Base-by-base conservation (phyloP, 257 asterid genomes). In the Penstemon eatonii region DNA sequence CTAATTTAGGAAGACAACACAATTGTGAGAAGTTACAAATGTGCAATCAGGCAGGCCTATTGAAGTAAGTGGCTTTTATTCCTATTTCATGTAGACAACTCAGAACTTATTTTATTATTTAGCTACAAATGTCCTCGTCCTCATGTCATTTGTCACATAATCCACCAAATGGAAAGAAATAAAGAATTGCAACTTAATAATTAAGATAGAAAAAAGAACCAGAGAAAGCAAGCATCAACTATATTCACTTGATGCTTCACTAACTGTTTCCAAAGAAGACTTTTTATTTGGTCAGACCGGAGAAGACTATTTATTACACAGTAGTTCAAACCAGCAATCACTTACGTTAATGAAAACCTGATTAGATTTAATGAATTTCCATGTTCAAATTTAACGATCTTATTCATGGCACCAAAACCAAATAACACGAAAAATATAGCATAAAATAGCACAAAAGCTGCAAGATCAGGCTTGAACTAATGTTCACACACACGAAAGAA, bases 381-480 rank as follows among this genome's bases (percentile, higher is more conserved):
- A 56, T 38, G 19, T 65, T 60, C 66, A 9, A 36, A 36, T 38
- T 42, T 6, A 36, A 71, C 36, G 56, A 36, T 13, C 70, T 43
- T 13, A 33, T 40, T 55, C 57, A 56, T 43, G 61, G 53, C 41
- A 46, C 52, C 60, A 10, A 41, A 59, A 33, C 39, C 47, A 11
- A 57, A 25, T 44, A 11, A 47, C 42, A 41, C 46, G 3, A 13
- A 18, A 70, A 51, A 47, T 11, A 12, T 5, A 18, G 61, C 5
- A 61, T 59, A 38, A 51, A 50, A 54, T 4, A 15, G 5, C 11
- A 15, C 3, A 66, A 7, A 52, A 43, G 43, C 50, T 50, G 54
- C 9, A 19, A 62, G 65, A 7, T 8, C 33, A 3, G 6, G 44
- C 12, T 39, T 25, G 10, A 47, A 65, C 39, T 19, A 4, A 68